Percentiles rank a stretch among this genome's conserved stretches.
These are phyloP conservation scores for Coemansia javaensis DNA, from an alignment of 192 early-diverging fungal genomes.

Conservation along the genomic window DNA sequence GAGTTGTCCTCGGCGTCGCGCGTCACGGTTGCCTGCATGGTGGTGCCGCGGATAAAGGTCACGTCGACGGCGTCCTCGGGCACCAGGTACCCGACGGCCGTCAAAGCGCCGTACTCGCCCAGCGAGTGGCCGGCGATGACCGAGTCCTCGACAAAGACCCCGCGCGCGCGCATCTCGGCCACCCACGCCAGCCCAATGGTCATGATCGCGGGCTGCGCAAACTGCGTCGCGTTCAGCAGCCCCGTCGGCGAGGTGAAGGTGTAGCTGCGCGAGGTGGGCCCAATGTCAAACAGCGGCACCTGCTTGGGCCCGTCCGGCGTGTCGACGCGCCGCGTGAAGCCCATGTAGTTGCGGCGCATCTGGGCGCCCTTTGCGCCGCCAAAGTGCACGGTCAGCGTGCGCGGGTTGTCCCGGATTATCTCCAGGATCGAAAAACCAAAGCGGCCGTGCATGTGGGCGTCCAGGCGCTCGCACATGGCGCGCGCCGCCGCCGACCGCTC, in stretches of 20 bases:
- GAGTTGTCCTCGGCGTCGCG: slow-evolving; percentile 76
- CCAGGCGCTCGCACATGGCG: slow-evolving; percentile 88
- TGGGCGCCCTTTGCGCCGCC: slow-evolving; percentile 35
- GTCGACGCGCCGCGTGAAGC: slow-evolving; percentile 11
- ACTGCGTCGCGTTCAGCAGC: slow-evolving; percentile 89
- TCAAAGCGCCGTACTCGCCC: slow-evolving; percentile 91
- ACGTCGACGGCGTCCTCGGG: slow-evolving; percentile 85
- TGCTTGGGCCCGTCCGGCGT: not conserved
- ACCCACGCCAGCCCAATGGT: slow-evolving; percentile 81
- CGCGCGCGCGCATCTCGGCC: slow-evolving; percentile 76
- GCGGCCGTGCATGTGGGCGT: slow-evolving; percentile 75
- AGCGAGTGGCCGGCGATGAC: slow-evolving; percentile 90
- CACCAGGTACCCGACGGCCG: slow-evolving; percentile 67
- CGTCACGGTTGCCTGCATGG: slow-evolving; percentile 92
- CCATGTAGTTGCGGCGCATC: slow-evolving; percentile 58
- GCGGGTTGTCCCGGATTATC: slow-evolving; percentile 51
- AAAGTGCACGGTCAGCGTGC: slow-evolving; percentile 56
- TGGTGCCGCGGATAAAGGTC: slow-evolving; percentile 95
- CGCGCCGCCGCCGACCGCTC: slow-evolving; percentile 73
- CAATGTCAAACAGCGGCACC: slow-evolving; percentile 76
- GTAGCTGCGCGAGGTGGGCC: slow-evolving; percentile 60
- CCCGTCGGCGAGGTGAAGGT: slow-evolving; percentile 83
- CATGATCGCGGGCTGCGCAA: slow-evolving; percentile 89
- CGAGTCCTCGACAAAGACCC: slow-evolving; percentile 71
- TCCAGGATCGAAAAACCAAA: slow-evolving; percentile 59